Conservation (phyloP, 2,329 filamentous ascomycete genomes). For the Fonsecaea multimorphosa region DNA sequence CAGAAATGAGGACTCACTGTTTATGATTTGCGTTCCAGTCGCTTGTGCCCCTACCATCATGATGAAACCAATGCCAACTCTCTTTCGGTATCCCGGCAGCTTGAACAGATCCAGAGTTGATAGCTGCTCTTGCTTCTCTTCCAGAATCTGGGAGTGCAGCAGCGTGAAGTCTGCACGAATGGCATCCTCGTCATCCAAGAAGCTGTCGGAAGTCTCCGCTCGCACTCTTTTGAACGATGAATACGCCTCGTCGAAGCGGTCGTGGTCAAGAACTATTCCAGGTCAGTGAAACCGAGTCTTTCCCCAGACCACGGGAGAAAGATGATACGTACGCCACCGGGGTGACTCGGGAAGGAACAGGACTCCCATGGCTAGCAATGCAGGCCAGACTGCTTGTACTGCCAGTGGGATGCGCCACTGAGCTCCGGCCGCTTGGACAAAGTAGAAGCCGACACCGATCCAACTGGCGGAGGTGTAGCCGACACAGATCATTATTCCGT, state of each 20-base stretch:
- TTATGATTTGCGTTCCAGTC: conserved; percentile 21
- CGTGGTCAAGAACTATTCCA: conserved; percentile 15
- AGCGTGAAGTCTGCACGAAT: conserved; percentile 11
- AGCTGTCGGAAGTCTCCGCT: conserved; percentile 6
- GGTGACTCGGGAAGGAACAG: conserved; percentile 41
- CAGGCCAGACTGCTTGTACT: conserved; percentile 20
- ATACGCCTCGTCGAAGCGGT: conserved; percentile 14
- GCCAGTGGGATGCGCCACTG: conserved; percentile 30
- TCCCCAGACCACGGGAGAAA: too few species aligned
- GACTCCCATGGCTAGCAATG: conserved; percentile 49
- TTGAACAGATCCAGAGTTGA: conserved; percentile 18
- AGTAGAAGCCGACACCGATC: conserved; percentile 29
- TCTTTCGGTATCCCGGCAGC: conserved; percentile 21
- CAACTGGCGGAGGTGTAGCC: conserved; percentile 25
- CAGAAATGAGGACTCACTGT: conserved; percentile 3
- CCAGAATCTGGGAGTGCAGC: conserved; percentile 5
- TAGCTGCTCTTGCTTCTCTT: conserved; percentile 11
- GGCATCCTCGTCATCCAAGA: conserved; percentile 13
- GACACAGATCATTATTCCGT: conserved; percentile 21
- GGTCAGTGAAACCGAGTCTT: not conserved
- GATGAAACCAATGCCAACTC: conserved; percentile 16
- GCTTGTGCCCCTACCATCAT: conserved; percentile 17
- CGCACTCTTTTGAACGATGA: conserved; percentile 9
- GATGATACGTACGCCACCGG: conserved; percentile 31
- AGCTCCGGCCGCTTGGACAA: conserved; percentile 9